phyloP scores from a whole-genome alignment of 768 basidiomycete genomes.

The Tylopilus felleus region DNA sequence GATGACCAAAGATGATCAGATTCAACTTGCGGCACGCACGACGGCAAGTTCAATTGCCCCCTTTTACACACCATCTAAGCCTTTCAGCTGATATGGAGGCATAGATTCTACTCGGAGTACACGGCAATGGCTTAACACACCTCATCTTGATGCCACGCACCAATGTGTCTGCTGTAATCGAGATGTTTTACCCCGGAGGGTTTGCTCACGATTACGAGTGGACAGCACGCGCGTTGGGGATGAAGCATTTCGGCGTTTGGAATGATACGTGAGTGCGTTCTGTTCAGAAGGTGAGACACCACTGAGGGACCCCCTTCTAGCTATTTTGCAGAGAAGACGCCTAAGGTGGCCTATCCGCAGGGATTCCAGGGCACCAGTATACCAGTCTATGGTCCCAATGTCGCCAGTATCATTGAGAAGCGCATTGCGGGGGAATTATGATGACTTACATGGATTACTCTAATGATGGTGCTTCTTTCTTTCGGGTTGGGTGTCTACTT shows the following conservation, averaged over 20 bases:
- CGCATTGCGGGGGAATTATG: slow-evolving; percentile 40
- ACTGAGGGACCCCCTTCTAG: slow-evolving; percentile 8
- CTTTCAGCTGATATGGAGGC: slow-evolving; percentile 1
- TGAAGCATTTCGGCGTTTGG: slow-evolving; percentile 77
- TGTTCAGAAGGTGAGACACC: neutral
- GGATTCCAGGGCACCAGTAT: slow-evolving; percentile 82
- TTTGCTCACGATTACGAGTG: slow-evolving; percentile 89
- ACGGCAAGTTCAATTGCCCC: slow-evolving; percentile 48
- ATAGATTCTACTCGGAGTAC: slow-evolving; percentile 68
- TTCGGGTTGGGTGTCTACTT: neutral
- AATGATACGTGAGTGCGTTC: slow-evolving; percentile 59
- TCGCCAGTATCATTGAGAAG: slow-evolving; percentile 72
- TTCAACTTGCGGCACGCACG: slow-evolving; percentile 59
- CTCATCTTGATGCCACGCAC: slow-evolving; percentile 82
- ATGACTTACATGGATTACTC: neutral
- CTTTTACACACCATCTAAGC: neutral
- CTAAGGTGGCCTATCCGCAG: slow-evolving; percentile 65
- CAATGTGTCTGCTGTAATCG: slow-evolving; percentile 75
- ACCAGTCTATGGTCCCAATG: slow-evolving; percentile 61
- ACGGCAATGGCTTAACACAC: slow-evolving; percentile 82
- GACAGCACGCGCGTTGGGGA: slow-evolving; percentile 70
- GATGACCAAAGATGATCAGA: slow-evolving; percentile 72
- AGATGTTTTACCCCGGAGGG: slow-evolving; percentile 77
- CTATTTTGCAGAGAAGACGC: slow-evolving; percentile 35
- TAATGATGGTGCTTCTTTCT: neutral